A percentile compares a stretch with the other conserved stretches of the same genome.
Conservation (phyloP, 1,284 basidiomycete genomes). For the Tilletia caries region DNA sequence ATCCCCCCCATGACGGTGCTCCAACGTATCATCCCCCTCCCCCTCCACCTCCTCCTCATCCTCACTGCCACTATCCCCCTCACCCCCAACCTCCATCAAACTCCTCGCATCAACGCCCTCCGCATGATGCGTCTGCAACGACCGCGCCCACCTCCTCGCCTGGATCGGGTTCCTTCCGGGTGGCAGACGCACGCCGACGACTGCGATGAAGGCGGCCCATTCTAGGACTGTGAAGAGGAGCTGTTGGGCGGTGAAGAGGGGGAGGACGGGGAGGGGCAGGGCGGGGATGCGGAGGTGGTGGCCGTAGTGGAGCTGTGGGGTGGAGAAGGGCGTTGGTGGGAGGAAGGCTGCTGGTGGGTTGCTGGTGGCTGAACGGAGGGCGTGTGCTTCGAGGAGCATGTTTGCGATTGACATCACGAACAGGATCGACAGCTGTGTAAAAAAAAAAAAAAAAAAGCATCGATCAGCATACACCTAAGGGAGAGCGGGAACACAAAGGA, state of each 20-base stretch:
- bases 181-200: slow-evolving; percentile 34
- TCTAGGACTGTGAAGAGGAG: slow-evolving; percentile 30
- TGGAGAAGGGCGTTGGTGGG: neutral
- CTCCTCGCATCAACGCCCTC: slow-evolving; percentile 28
- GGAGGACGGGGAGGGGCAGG: slow-evolving; percentile 22
- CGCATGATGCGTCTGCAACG: slow-evolving; percentile 23
- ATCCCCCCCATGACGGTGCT: too few relatives aligned
- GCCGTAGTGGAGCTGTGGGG: slow-evolving; percentile 16
- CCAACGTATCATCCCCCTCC: too few relatives aligned
- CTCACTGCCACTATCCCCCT: slow-evolving; percentile 3
- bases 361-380: neutral
- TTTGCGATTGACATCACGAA: slow-evolving; percentile 36
- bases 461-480: neutral
- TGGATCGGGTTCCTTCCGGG: slow-evolving; percentile 28
- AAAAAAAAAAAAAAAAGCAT: neutral
- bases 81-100: slow-evolving; percentile 21
- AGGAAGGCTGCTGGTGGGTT: neutral
- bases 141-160: slow-evolving; percentile 28
- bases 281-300: slow-evolving; percentile 16
- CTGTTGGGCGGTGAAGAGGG: slow-evolving; percentile 25
- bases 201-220: slow-evolving; percentile 33
- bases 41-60: too few relatives aligned
- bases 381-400: slow-evolving; percentile 30
- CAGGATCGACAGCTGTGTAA: slow-evolving; percentile 24
- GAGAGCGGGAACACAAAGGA: too few relatives aligned